Evolutionary conservation across 2,329 filamentous ascomycete species (phyloP), one percentile per base, ranked within the genome.

Genomic region (Alternaria triticina): DNA sequence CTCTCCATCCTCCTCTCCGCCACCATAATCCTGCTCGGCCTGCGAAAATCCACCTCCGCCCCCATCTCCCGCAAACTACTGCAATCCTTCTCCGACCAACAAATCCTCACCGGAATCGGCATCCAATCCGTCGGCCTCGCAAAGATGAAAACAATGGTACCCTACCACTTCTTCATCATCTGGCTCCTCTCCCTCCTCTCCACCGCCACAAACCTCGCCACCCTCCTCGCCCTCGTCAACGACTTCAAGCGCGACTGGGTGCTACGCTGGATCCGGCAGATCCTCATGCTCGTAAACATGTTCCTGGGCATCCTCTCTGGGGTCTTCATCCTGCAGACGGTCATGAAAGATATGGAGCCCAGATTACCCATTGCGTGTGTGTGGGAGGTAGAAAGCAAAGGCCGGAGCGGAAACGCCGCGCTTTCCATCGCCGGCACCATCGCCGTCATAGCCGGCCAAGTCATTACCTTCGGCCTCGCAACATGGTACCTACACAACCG

Each of bases 81-180:
- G 52, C 87, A 86, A 73, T 85, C 87, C 65, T 88, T 90, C 79
- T 88, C 86, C 17, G 89, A 91, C 77, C 89, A 91, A 73, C 89
- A 91, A 77, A 88, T 91, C 75, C 81, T 91, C 58, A 89, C 88
- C 17, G 89, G 89, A 44, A 90, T 91, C 74, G 88, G 87, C n/a
- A 87, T 91, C 60, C 89, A 91, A 74, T 83, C 82, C 60, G 83
- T 91, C 23, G 89, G 86, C 0, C 83, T 91, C 1, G 86, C 86
- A 5, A 88, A 88, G 72, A 85, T 87, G 73, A 79, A 84, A 49
- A 81, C 82, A 6, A 85, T 91, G 74, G 84, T 89, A 0, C 85
- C 88, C 0, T 91, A 91, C 74, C 89, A 91, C 78, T 90, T 91
- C 81, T 91, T 91, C 80, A 84, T 91, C 58, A 86, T 91, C 67